Evolutionary conservation across 768 basidiomycete species (phyloP).

Genomic region (Termitomyces sp.): DNA sequence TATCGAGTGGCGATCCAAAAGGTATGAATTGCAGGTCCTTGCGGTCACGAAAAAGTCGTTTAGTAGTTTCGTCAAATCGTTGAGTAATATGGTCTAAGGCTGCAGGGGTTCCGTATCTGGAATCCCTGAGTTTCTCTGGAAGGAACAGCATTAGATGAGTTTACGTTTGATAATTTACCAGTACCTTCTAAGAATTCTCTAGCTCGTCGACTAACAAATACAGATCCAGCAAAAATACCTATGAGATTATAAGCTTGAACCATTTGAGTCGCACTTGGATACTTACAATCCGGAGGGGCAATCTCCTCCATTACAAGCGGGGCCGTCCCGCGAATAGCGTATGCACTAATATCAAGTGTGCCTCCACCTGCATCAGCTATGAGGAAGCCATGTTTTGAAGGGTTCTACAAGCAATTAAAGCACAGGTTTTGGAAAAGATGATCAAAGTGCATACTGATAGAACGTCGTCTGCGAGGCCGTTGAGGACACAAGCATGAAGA

Average conservation of each 20-base stretch:
- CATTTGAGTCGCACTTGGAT: not conserved
- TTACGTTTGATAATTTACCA: not conserved
- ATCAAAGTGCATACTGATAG: slow-evolving; percentile 46
- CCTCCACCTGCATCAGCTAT: slow-evolving; percentile 81
- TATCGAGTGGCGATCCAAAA: slow-evolving; percentile 76
- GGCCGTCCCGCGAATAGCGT: slow-evolving; percentile 62
- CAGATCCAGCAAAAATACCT: slow-evolving; percentile 80
- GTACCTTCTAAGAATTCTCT: slow-evolving; percentile 66
- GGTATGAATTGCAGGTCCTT: slow-evolving; percentile 65
- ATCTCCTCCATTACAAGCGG: slow-evolving; percentile 80
- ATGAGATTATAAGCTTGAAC: slow-evolving; percentile 4
- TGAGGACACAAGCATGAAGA: slow-evolving; percentile 74
- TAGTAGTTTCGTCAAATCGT: slow-evolving; percentile 79
- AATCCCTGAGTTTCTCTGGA: slow-evolving; percentile 65
- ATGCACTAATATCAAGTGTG: slow-evolving; percentile 77
- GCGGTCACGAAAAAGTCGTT: slow-evolving; percentile 67
- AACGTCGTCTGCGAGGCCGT: slow-evolving; percentile 72
- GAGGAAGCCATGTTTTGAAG: slow-evolving; percentile 71
- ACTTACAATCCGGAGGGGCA: slow-evolving; percentile 75
- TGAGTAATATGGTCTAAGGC: slow-evolving; percentile 75
- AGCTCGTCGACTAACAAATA: slow-evolving; percentile 75
- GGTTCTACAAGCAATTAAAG: slow-evolving; percentile 37
- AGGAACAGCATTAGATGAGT: not conserved
- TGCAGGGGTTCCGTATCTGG: slow-evolving; percentile 67
- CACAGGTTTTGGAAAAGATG: not conserved